Conservation (phyloP, 768 basidiomycete species). For the Terana coerulea region DNA sequence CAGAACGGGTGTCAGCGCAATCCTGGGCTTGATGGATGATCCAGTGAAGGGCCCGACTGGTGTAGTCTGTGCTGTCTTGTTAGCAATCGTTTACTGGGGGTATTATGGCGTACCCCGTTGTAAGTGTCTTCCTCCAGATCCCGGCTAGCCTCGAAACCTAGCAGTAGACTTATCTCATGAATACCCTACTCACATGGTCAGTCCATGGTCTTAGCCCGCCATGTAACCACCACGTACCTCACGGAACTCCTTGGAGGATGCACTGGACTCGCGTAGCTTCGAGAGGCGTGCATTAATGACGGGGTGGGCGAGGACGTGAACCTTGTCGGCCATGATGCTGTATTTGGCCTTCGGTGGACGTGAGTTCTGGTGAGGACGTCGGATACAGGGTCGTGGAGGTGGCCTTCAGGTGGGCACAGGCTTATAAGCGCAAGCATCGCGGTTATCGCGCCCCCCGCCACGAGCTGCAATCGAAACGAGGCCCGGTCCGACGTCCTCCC, state of each 20-base stretch:
- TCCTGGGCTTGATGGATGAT: conserved; percentile 63
- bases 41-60: conserved; percentile 82
- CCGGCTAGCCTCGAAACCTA: conserved; percentile 82
- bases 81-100: background rate
- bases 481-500: conserved; percentile 3
- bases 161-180: conserved; percentile 66
- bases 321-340: conserved; percentile 19
- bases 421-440: conserved; percentile 6
- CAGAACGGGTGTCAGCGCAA: conserved; percentile 88
- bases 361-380: background rate
- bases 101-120: conserved; percentile 50
- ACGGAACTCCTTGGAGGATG: conserved; percentile 71
- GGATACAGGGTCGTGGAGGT: background rate
- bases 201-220: background rate
- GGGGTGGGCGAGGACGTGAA: conserved; percentile 65
- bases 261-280: conserved; percentile 58
- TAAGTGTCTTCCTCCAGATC: conserved; percentile 61
- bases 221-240: conserved; percentile 43
- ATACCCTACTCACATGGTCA: conserved; percentile 51
- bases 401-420: background rate
- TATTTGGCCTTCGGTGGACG: background rate
- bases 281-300: conserved; percentile 71
- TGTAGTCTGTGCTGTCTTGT: conserved; percentile 30
- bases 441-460: conserved; percentile 21
- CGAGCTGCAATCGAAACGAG: conserved; percentile 13